These are phyloP conservation scores for Nannochloropsis salina DNA, from an alignment of 108 stramenopile genomes.

Conservation along the genomic window DNA sequence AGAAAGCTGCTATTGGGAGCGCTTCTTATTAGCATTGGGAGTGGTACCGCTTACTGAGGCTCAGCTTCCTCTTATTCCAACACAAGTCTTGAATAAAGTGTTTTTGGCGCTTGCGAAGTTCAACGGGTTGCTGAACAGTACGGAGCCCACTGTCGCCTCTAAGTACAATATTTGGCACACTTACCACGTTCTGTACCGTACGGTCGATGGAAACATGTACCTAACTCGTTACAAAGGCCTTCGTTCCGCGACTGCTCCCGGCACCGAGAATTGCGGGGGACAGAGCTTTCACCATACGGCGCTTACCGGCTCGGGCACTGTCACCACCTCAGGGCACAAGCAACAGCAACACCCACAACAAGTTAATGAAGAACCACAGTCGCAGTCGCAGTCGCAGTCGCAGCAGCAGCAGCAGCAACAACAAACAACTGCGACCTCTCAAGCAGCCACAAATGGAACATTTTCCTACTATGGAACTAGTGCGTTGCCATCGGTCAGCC, in stretches of 20 bases:
- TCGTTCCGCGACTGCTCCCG: not conserved
- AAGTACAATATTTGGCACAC: not conserved
- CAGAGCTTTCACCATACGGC: not conserved
- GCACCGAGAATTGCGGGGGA: not conserved
- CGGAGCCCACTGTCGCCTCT: not conserved
- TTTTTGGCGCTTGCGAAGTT: not conserved
- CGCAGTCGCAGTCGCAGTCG: not conserved
- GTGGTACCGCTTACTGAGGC: not conserved
- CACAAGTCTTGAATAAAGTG: slow-evolving; percentile 13
- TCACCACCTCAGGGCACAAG: not conserved
- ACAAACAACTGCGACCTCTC: not conserved
- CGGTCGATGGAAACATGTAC: not conserved
- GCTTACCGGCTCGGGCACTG: not conserved
- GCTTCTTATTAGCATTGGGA: not conserved
- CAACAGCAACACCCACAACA: not conserved
- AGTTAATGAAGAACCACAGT: too few relatives aligned
- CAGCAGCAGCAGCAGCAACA: not conserved
- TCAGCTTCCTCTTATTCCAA: not conserved
- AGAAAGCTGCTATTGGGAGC: not conserved
- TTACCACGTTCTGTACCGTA: not conserved
- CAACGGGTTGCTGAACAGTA: not conserved
- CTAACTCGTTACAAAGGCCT: not conserved
- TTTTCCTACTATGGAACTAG: not conserved
- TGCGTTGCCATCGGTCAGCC: not conserved
- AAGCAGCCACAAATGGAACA: not conserved